Evolutionary conservation across 2,329 filamentous ascomycete genomes (phyloP), one percentile per base, ranked within the genome.

Genomic region (Aotearoamyces nothofagi): DNA sequence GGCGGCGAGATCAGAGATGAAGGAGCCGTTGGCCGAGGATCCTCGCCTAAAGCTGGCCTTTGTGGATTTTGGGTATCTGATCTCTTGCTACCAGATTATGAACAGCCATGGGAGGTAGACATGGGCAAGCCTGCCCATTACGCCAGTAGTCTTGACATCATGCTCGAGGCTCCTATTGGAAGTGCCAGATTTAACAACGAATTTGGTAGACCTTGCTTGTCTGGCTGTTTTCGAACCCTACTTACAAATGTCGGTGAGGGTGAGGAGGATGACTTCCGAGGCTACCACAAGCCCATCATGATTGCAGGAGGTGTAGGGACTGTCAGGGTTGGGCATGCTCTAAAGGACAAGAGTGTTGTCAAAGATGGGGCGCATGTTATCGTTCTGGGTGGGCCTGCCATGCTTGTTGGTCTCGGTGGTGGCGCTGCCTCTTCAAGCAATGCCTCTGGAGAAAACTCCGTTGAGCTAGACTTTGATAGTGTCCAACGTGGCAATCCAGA

Each of bases 241-340:
- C 70, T 92, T 16, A 64, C 79, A 16, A 64, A 61, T 24, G 62
- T 69, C 32, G 69, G 68, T 22, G 60, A 66, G 35, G 52, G 56
- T 20, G 58, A 62, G 27, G 48, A 45, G 2, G 64, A 63, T 12
- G 83, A 92, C 41, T 68, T 82, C 46, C 69, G 87, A 41, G 90
- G 90, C 14, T 98, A 92, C 51, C 90, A 96, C 57, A 98, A 98
- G 60, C 90, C 90, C 7, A 94, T 93, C 52, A 92, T 94, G 82
- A 83, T 98, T 56, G 90, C 90, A 37, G 90, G 90, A 48, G 90
- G 90, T 49, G 72, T 96, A 19, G 90, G 90, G 27, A 93, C 81
- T 5, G 87, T 96, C 16, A 63, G 90, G 33, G 87, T 90, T 9
- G 76, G 87, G 44, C 81, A 93, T 48, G 87, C 90, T 3, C 63